phyloP scores from a whole-genome alignment of 768 basidiomycete genomes.

The Amanita rimosa region DNA sequence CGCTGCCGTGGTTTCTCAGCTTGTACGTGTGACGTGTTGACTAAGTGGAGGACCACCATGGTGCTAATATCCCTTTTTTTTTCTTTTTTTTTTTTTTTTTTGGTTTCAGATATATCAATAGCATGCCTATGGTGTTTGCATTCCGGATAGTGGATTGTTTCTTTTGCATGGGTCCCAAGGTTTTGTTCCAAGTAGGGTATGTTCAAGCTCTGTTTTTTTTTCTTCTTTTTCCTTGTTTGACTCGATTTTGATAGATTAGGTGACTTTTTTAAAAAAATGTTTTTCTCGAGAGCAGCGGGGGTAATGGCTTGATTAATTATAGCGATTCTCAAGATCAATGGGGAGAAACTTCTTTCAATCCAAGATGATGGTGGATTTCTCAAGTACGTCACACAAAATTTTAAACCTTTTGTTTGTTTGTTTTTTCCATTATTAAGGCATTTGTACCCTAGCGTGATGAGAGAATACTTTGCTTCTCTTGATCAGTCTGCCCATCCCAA shows the following conservation, averaged over 20 bases:
- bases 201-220: conserved; percentile 14
- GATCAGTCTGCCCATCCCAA: conserved; percentile 91
- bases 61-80: no score
- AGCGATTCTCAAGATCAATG: conserved; percentile 98
- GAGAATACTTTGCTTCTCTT: conserved; percentile 87
- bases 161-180: conserved; percentile 98
- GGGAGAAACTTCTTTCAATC: conserved; percentile 80
- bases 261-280: no score
- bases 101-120: conserved; percentile 64
- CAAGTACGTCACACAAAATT: conserved; percentile 39
- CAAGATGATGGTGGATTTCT: conserved; percentile 98
- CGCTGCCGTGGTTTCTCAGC: conserved; percentile 96
- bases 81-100: no score
- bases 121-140: conserved; percentile 95
- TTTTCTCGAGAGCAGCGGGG: neutral
- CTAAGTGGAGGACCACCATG: no score
- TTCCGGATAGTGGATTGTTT: conserved; percentile 98
- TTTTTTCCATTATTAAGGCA: no score
- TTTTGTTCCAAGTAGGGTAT: conserved; percentile 96
- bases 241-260: conserved; percentile 33
- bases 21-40: conserved; percentile 68
- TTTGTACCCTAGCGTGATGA: conserved; percentile 74
- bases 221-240: conserved; percentile 7
- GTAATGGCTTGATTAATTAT: conserved; percentile 3
- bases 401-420: no score